Evolutionary conservation across 2,329 filamentous ascomycete species (phyloP).

Genomic region (Trichoderma sp.): DNA sequence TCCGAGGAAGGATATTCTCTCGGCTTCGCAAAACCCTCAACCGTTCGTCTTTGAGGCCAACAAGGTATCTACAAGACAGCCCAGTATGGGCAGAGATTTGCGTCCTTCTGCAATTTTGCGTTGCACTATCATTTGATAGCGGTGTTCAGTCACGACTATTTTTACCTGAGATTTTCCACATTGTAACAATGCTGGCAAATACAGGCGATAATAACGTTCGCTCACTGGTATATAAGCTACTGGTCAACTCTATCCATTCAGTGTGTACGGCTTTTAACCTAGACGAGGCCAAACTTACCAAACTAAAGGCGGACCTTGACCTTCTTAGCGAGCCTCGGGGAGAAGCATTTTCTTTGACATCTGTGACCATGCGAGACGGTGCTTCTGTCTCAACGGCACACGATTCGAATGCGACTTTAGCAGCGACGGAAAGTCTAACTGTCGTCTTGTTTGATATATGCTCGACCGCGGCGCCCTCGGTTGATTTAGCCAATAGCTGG

Average conservation of each 20-base stretch:
- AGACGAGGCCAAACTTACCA: conserved; percentile 61
- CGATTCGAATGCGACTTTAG: conserved; percentile 56
- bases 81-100: conserved; percentile 72
- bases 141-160: conserved; percentile 70
- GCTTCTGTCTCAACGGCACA: conserved; percentile 59
- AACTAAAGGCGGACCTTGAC: conserved; percentile 60
- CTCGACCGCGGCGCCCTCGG: conserved; percentile 63
- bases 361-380: conserved; percentile 54
- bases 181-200: conserved; percentile 72
- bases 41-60: conserved; percentile 68
- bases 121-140: conserved; percentile 69
- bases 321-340: conserved; percentile 62
- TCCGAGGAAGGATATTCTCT: conserved; percentile 67
- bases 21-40: conserved; percentile 69
- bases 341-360: conserved; percentile 59
- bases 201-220: conserved; percentile 63
- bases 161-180: conserved; percentile 70
- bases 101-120: conserved; percentile 66
- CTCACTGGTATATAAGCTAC: conserved; percentile 62
- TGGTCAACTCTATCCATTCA: conserved; percentile 70
- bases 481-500: conserved; percentile 70
- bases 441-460: conserved; percentile 66
- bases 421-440: conserved; percentile 64
- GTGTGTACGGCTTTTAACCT: conserved; percentile 68
- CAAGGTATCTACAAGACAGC: conserved; percentile 67